Conservation (phyloP, 2,329 filamentous ascomycete genomes). For the Cladobotryum mycophilum region DNA sequence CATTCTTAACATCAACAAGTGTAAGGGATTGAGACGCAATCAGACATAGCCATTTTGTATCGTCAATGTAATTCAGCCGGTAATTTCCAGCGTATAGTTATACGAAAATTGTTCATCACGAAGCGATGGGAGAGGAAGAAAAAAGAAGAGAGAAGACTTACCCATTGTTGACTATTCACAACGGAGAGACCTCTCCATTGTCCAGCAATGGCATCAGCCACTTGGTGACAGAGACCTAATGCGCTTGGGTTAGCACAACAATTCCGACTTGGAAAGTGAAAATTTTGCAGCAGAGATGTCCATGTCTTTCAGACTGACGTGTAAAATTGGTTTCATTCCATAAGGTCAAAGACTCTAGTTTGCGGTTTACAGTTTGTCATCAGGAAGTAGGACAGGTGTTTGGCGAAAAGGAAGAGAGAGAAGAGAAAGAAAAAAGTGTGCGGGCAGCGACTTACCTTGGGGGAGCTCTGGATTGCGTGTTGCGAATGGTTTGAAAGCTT, state of each 20-base stretch:
- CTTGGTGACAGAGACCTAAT: constrained; percentile 9
- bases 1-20: constrained; percentile 7
- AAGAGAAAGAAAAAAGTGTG: constrained; percentile 10
- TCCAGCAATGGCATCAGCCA: constrained; percentile 8
- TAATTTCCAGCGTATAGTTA: constrained; percentile 85
- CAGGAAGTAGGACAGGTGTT: constrained; percentile 40
- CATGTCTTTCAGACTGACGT: constrained; percentile 79
- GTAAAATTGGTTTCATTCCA: constrained; percentile 81
- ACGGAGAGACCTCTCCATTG: not conserved
- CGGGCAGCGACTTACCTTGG: constrained; percentile 1
- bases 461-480: not conserved
- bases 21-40: constrained; percentile 31
- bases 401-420: constrained; percentile 2
- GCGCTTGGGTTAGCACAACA: constrained; percentile 20
- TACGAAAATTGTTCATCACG: constrained; percentile 60
- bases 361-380: constrained; percentile 79
- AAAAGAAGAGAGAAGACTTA: constrained; percentile 20
- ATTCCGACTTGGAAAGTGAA: constrained; percentile 7
- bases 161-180: constrained; percentile 14
- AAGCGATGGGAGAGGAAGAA: constrained; percentile 13
- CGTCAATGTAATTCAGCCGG: constrained; percentile 79
- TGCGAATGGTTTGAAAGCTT: constrained; percentile 10
- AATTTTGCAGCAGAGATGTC: constrained; percentile 14
- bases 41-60: constrained; percentile 85
- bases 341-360: constrained; percentile 98